A percentile compares a stretch with the other conserved stretches of the same genome.
Conservation (phyloP, 2,329 filamentous ascomycete genomes). For the Paecilomyces niveus region DNA sequence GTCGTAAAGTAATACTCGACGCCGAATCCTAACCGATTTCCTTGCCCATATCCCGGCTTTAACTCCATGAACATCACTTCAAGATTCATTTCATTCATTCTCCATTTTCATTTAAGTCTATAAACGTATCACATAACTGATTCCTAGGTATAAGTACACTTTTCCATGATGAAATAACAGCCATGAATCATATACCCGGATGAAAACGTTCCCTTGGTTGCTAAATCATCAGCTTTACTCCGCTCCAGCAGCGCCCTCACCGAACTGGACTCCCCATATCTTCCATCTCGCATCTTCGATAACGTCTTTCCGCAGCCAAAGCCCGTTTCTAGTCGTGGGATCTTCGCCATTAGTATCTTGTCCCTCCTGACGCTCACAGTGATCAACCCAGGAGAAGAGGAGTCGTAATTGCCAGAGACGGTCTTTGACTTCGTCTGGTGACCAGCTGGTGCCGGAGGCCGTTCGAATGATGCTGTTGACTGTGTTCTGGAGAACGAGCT, state of each 20-base stretch:
- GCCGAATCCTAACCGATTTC: no score
- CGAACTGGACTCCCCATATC: slow-evolving; percentile 33
- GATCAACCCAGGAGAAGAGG: slow-evolving; percentile 62
- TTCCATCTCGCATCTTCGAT: slow-evolving; percentile 35
- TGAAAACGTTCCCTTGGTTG: neutral
- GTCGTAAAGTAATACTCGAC: no score
- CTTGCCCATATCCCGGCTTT: no score
- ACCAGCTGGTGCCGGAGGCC: slow-evolving; percentile 22
- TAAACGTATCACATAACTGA: neutral
- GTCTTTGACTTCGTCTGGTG: slow-evolving; percentile 45
- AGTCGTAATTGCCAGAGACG: slow-evolving; percentile 55
- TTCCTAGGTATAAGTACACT: neutral
- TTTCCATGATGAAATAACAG: neutral
- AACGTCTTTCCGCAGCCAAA: slow-evolving; percentile 33
- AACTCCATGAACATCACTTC: neutral
- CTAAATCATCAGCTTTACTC: neutral
- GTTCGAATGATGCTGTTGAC: slow-evolving; percentile 26
- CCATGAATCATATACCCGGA: neutral
- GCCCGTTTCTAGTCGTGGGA: slow-evolving; percentile 14
- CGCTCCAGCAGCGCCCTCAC: slow-evolving; percentile 9
- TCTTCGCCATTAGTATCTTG: slow-evolving; percentile 4
- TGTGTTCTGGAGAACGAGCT: slow-evolving; percentile 57
- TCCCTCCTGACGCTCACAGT: slow-evolving; percentile 8
- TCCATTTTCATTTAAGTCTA: neutral
- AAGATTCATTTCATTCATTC: neutral